Evolutionary conservation across 129 eudicot genomes (phyloP).

Genomic region (sunflower (Helianthus annuus)): HanXRQr2.0-SUNRISE NC_035433.2:147883821-147884320

Average conservation of each 20-base stretch:
- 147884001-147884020: too few species aligned
- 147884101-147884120: constrained; percentile 85
- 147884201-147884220: constrained; percentile 16
- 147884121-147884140: constrained; percentile 72
- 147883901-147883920: too few species aligned
- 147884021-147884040: too few species aligned
- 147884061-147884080: not conserved
- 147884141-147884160: constrained; percentile 67
- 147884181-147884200: constrained; percentile 74
- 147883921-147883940: too few species aligned
- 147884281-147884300: constrained; percentile 17
- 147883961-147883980: too few species aligned
- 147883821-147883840: too few species aligned
- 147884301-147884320: constrained; percentile 66
- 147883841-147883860: too few species aligned
- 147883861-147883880: too few species aligned
- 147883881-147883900: too few species aligned
- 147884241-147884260: not conserved
- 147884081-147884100: not conserved
- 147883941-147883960: too few species aligned
- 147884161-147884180: constrained; percentile 78
- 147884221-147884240: constrained; percentile 7
- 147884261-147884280: constrained; percentile 14
- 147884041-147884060: too few species aligned
- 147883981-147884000: too few species aligned